These are phyloP conservation scores for Penicillium goetzii DNA, from an alignment of 495 filamentous ascomycete genomes.

Conservation along the genomic window DNA sequence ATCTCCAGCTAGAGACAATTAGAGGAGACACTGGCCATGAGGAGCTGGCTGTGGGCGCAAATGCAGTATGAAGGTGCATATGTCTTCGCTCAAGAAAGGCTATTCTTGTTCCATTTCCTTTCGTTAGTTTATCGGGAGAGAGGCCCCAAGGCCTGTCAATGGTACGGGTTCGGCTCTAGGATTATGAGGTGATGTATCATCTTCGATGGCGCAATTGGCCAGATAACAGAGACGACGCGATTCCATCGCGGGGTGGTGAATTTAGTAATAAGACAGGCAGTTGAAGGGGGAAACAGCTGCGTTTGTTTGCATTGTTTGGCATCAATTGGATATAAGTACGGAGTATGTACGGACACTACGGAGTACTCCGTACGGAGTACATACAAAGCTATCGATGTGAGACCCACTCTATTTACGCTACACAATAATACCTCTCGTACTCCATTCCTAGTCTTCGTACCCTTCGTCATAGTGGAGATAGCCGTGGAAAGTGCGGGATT, in stretches of 20 bases:
- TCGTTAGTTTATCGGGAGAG: background rate
- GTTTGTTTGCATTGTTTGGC: conserved; percentile 12
- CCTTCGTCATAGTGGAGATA: conserved; percentile 7
- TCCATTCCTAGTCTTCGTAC: background rate
- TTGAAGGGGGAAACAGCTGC: background rate
- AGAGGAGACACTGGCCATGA: conserved; percentile 63
- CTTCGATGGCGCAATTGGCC: background rate
- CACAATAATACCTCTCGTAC: background rate
- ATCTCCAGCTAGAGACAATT: conserved; percentile 61
- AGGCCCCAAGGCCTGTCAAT: background rate
- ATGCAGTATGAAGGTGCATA: conserved; percentile 26
- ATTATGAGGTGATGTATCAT: background rate
- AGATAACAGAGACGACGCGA: background rate
- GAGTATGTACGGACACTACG: too few relatives aligned
- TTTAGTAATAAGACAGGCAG: background rate
- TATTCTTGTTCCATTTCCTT: background rate
- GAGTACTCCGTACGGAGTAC: background rate
- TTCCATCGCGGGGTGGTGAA: background rate
- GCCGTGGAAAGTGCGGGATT: conserved; percentile 29
- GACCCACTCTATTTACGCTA: conserved; percentile 1
- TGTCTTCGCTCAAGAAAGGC: background rate
- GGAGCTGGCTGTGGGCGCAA: conserved; percentile 36
- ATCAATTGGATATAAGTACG: too few relatives aligned
- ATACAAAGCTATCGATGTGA: background rate
- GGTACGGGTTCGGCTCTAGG: background rate